Evolutionary conservation across 2,329 filamentous ascomycete species (phyloP).

Genomic region (Talaromyces sp.): DNA sequence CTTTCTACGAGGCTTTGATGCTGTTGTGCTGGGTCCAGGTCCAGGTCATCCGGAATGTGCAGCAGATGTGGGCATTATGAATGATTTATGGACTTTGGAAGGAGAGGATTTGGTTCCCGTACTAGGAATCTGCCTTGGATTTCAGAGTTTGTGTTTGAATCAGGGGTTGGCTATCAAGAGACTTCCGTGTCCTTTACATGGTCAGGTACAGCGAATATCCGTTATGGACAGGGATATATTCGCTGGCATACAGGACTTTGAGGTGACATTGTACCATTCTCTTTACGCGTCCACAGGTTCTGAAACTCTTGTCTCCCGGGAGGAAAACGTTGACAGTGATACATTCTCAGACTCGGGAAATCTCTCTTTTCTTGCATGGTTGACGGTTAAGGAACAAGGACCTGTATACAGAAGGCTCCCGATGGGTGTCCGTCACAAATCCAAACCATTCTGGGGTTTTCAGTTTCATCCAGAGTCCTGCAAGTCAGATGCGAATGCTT

Average conservation of each 20-base stretch:
- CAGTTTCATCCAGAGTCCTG: constrained; percentile 93
- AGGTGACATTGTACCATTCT: constrained; percentile 73
- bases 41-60: constrained; percentile 71
- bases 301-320: neutral
- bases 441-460: constrained; percentile 74
- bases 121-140: constrained; percentile 82
- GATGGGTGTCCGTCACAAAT: constrained; percentile 68
- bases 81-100: constrained; percentile 64
- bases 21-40: constrained; percentile 83
- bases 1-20: constrained; percentile 63
- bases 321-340: neutral
- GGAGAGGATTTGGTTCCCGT: constrained; percentile 63
- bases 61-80: constrained; percentile 78
- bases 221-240: constrained; percentile 64
- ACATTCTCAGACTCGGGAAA: constrained; percentile 22
- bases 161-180: constrained; percentile 63
- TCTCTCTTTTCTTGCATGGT: constrained; percentile 58
- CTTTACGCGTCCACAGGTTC: constrained; percentile 44
- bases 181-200: constrained; percentile 71
- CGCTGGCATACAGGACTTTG: constrained; percentile 52
- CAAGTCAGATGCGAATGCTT: constrained; percentile 60
- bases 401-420: constrained; percentile 46
- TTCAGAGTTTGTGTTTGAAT: constrained; percentile 70
- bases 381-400: constrained; percentile 38
- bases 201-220: constrained; percentile 66